Evolutionary conservation across 495 filamentous ascomycete species (phyloP).

Genomic region (Tuber magnatum): DNA sequence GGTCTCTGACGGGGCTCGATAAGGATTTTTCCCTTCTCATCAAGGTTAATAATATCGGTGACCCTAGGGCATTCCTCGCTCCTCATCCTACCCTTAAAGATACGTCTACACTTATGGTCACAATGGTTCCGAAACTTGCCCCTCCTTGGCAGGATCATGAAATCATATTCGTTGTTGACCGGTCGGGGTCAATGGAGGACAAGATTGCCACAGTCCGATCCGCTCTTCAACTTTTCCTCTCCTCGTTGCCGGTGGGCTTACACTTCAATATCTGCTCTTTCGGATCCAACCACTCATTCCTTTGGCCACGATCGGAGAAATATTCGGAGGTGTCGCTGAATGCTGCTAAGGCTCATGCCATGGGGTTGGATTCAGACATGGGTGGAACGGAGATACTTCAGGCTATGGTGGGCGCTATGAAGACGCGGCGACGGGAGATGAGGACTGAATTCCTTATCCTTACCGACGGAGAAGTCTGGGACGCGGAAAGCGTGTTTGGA

Average conservation of each 20-base stretch:
- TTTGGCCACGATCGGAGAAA: constrained; percentile 53
- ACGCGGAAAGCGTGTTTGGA: constrained; percentile 50
- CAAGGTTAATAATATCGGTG: constrained; percentile 18
- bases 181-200: constrained; percentile 58
- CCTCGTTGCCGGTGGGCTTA: constrained; percentile 58
- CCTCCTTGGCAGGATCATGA: constrained; percentile 52
- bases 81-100: constrained; percentile 15
- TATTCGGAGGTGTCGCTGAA: constrained; percentile 52
- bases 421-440: constrained; percentile 33
- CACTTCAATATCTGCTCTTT: constrained; percentile 74
- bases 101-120: constrained; percentile 46
- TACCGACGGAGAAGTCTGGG: constrained; percentile 65
- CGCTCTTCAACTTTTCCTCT: constrained; percentile 61
- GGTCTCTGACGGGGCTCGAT: constrained; percentile 45
- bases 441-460: constrained; percentile 60
- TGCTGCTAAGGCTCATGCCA: constrained; percentile 48
- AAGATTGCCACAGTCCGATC: constrained; percentile 52
- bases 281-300: constrained; percentile 48
- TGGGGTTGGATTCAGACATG: constrained; percentile 49
- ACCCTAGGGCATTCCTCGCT: constrained; percentile 26
- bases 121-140: constrained; percentile 59
- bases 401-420: constrained; percentile 48
- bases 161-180: constrained; percentile 64
- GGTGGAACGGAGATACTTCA: constrained; percentile 63
- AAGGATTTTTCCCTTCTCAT: constrained; percentile 53